phyloP scores from a whole-genome alignment of 108 stramenopile genomes.

The Seminavis robusta region DNA sequence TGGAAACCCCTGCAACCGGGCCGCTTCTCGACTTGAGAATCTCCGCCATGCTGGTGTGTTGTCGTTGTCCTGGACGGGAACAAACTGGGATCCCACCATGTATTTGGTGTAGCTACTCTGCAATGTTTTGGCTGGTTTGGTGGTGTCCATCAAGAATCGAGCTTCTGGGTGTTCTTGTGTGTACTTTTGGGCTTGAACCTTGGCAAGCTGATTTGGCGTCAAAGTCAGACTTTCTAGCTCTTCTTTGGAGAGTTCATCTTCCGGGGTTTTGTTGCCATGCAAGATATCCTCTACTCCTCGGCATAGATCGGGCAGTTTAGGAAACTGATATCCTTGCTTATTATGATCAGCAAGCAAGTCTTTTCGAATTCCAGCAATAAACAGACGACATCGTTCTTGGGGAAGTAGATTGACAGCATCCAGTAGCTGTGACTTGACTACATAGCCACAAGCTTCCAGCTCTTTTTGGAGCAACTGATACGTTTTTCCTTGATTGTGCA shows the following conservation, averaged over 20 bases:
- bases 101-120: slow-evolving; percentile 24
- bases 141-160: slow-evolving; percentile 10
- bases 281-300: slow-evolving; percentile 16
- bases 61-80: background rate
- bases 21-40: slow-evolving; percentile 14
- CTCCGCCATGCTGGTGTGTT: slow-evolving; percentile 27
- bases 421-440: slow-evolving; percentile 8
- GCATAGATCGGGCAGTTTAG: background rate
- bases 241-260: background rate
- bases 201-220: slow-evolving; percentile 3
- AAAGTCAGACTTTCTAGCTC: background rate
- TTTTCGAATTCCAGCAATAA: slow-evolving; percentile 18
- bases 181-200: slow-evolving; percentile 11
- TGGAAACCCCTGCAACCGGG: slow-evolving; percentile 21
- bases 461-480: slow-evolving; percentile 1
- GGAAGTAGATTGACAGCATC: slow-evolving; percentile 16
- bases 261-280: background rate
- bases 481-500: slow-evolving; percentile 19
- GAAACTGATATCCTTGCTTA: slow-evolving; percentile 8
- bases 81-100: slow-evolving; percentile 22
- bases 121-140: slow-evolving; percentile 14
- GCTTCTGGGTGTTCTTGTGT: slow-evolving; percentile 17
- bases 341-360: background rate
- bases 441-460: slow-evolving; percentile 11
- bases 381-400: slow-evolving; percentile 20